Evolutionary conservation across 306 rosid species (phyloP).

Genomic region (Lathyrus oleraceus): DNA sequence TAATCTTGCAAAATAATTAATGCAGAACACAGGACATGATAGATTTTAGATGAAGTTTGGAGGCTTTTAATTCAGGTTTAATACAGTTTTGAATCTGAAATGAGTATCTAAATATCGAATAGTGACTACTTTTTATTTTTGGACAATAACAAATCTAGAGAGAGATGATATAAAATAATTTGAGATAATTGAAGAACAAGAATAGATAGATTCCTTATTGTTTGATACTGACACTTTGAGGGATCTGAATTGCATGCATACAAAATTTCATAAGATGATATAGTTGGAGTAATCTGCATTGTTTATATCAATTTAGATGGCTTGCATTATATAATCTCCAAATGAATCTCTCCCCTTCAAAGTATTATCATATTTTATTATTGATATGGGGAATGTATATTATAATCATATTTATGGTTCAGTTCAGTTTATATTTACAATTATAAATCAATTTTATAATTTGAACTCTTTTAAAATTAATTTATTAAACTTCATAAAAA

Average conservation of each 20-base stretch:
- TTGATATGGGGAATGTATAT: no score
- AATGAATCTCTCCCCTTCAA: neutral
- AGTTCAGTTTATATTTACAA: no score
- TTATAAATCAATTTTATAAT: no score
- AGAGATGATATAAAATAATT: neutral
- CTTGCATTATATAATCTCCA: neutral
- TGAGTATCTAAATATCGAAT: neutral
- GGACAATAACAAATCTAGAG: neutral
- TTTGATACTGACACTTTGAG: neutral
- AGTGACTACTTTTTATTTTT: neutral
- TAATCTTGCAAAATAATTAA: neutral
- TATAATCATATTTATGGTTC: no score
- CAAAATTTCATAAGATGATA: neutral
- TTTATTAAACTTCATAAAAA: no score
- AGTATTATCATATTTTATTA: neutral
- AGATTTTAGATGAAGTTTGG: neutral
- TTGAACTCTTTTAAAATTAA: no score
- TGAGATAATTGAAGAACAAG: neutral
- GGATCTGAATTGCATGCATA: neutral
- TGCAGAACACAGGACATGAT: neutral
- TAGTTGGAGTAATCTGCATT: neutral
- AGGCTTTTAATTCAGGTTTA: neutral
- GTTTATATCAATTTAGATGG: neutral
- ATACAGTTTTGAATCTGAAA: neutral
- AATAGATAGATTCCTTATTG: neutral